Percentiles rank a stretch among this genome's conserved stretches.
phyloP scores from a whole-genome alignment of 306 rosid species.

The Fagus sylvatica region DNA sequence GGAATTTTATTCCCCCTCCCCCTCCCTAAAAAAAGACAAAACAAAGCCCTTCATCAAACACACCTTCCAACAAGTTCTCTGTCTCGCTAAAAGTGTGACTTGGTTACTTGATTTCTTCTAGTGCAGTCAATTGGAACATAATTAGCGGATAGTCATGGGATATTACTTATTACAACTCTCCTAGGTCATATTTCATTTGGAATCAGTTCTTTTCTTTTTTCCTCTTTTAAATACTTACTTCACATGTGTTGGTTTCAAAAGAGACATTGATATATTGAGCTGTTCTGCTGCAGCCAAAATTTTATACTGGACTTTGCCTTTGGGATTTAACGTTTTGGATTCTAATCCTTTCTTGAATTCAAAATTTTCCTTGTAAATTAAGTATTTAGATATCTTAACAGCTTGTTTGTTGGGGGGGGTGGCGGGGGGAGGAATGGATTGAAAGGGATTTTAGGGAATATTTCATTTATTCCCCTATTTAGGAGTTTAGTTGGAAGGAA shows the following conservation, averaged over 20 bases:
- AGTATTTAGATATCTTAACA: not conserved
- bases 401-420: too few relatives aligned
- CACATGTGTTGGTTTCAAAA: not conserved
- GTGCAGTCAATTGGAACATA: not conserved
- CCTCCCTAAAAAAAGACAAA: too few relatives aligned
- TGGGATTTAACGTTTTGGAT: too few relatives aligned
- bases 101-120: not conserved
- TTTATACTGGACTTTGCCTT: too few relatives aligned
- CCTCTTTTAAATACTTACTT: not conserved
- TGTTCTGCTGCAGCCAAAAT: not conserved
- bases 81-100: not conserved
- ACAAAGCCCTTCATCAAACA: not conserved
- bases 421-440: too few relatives aligned
- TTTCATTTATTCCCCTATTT: too few relatives aligned
- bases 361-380: not conserved
- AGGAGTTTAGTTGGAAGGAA: too few relatives aligned
- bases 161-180: not conserved
- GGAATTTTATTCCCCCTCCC: too few relatives aligned
- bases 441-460: too few relatives aligned
- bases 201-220: not conserved
- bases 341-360: not conserved
- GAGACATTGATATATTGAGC: not conserved
- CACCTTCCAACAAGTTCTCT: not conserved
- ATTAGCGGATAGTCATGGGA: not conserved
- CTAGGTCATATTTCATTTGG: not conserved